Evolutionary conservation across 2,329 filamentous ascomycete species (phyloP), one percentile per base, ranked within the genome.

Genomic region (Volutella citrinella): DNA sequence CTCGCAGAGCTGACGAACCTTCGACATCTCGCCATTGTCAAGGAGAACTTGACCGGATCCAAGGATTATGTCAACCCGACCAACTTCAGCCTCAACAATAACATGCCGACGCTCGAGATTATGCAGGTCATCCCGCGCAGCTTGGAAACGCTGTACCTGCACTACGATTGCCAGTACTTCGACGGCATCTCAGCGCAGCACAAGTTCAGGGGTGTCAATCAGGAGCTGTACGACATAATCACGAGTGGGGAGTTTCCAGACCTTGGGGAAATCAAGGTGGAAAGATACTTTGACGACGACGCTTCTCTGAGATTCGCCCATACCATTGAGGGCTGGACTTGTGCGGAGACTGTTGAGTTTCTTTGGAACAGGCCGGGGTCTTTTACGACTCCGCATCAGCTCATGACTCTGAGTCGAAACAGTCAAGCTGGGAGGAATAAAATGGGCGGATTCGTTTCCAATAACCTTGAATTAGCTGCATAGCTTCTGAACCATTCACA

Each of bases 261-360:
- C 20, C 34, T 47, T n/a, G 30, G 17, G 10, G 19, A 44, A 20
- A n/a, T 47, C 6, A 10, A 13, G 6, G 5, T 40, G 3, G 43
- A 46, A 15, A 12, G 28, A 10, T 13, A 14, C 6, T 22, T n/a
- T n/a, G n/a, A 15, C 9, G 11, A 27, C 2, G 14, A 22, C 5
- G 8, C 14, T 16, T 16, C 6, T 4, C 16, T 23, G 1, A 14
- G n/a, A 9, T 33, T 36, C 13, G 27, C 29, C 4, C 16, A 32
- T 32, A 20, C 11, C n/a, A 6, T 31, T 13, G 9, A 25, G 11
- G 13, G 16, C 3, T 45, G 40, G 42, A n/a, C n/a, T n/a, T n/a
- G n/a, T n/a, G n/a, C n/a, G n/a, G n/a, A n/a, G n/a, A n/a, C n/a
- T n/a, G n/a, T n/a, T n/a, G n/a, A n/a, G n/a, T n/a, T n/a, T n/a